Evolutionary conservation across 768 basidiomycete genomes (phyloP).

Genomic region (Tephrocybe rancida): DNA sequence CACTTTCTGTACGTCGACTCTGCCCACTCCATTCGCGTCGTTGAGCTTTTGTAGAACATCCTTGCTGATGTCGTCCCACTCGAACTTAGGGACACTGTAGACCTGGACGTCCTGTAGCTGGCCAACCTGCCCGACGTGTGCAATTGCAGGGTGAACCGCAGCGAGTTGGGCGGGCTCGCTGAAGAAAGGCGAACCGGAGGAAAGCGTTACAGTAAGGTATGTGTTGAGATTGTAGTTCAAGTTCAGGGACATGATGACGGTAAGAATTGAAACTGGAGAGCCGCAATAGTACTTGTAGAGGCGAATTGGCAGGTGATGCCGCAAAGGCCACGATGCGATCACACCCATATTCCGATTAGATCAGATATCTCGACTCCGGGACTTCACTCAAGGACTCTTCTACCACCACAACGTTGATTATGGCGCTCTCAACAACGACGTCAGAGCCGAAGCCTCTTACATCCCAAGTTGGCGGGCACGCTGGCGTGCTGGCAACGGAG

Average conservation of each 20-base stretch:
- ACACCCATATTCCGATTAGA: not conserved
- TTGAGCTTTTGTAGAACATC: conserved; percentile 25
- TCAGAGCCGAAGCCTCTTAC: conserved; percentile 14
- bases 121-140: conserved; percentile 33
- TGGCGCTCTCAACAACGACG: conserved; percentile 3
- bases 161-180: conserved; percentile 23
- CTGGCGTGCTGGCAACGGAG: conserved; percentile 68
- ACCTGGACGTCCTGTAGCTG: conserved; percentile 32
- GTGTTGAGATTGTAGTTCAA: conserved; percentile 25
- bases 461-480: conserved; percentile 78
- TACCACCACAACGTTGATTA: not conserved
- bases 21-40: conserved; percentile 22
- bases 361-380: not conserved
- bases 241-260: conserved; percentile 17
- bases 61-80: conserved; percentile 25
- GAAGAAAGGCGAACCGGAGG: conserved; percentile 20
- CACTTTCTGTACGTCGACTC: conserved; percentile 29
- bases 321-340: not conserved
- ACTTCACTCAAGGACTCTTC: not conserved
- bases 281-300: not conserved
- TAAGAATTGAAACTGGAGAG: not conserved
- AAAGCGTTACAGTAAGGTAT: conserved; percentile 30
- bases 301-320: not conserved
- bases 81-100: conserved; percentile 28
- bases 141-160: conserved; percentile 25